A percentile compares a stretch with the other conserved stretches of the same genome.
Conservation (phyloP, 108 stramenopile genomes). For the Parmales sp. region DNA sequence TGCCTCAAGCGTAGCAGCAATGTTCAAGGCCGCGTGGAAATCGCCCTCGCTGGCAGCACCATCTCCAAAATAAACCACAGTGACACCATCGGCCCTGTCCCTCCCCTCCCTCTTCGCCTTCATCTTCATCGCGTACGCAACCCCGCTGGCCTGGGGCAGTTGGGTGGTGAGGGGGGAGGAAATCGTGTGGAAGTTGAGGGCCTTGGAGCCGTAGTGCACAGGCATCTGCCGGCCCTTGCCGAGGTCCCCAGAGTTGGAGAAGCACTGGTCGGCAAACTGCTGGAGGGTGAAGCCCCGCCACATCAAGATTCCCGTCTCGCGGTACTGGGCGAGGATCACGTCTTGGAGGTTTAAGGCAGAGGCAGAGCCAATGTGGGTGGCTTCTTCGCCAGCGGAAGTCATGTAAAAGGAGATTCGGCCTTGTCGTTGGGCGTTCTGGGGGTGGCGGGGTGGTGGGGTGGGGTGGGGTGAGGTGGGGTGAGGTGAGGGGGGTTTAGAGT, state of each 20-base stretch:
- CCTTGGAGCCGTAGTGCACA: slow-evolving; percentile 86
- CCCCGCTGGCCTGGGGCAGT: slow-evolving; percentile 89
- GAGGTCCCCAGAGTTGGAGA: slow-evolving; percentile 71
- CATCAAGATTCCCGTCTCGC: slow-evolving; percentile 89
- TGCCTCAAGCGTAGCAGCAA: slow-evolving; percentile 77
- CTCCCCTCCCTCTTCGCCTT: slow-evolving; percentile 29
- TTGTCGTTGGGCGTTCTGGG: slow-evolving; percentile 95
- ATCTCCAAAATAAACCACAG: slow-evolving; percentile 90
- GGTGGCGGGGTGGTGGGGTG: too few species aligned
- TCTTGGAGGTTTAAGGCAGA: slow-evolving; percentile 69
- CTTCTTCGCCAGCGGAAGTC: slow-evolving; percentile 87
- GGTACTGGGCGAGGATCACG: slow-evolving; percentile 85
- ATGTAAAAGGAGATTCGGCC: slow-evolving; percentile 92
- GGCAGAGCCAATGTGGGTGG: slow-evolving; percentile 79
- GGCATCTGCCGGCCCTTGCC: slow-evolving; percentile 98
- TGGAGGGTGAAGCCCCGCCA: slow-evolving; percentile 96
- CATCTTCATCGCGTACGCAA: slow-evolving; percentile 76
- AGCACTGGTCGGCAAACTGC: slow-evolving; percentile 92
- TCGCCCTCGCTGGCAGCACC: slow-evolving; percentile 89
- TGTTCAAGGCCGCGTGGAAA: slow-evolving; percentile 91
- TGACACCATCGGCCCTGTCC: slow-evolving; percentile 24
- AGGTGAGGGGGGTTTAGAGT: too few species aligned
- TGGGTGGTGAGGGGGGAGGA: slow-evolving; percentile 90
- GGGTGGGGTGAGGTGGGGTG: too few species aligned
- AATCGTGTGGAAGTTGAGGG: slow-evolving; percentile 90